Evolutionary conservation across 148 eudicot genomes (phyloP), one percentile per base, ranked within the genome.

Genomic region (Chenopodium quinoa): DNA sequence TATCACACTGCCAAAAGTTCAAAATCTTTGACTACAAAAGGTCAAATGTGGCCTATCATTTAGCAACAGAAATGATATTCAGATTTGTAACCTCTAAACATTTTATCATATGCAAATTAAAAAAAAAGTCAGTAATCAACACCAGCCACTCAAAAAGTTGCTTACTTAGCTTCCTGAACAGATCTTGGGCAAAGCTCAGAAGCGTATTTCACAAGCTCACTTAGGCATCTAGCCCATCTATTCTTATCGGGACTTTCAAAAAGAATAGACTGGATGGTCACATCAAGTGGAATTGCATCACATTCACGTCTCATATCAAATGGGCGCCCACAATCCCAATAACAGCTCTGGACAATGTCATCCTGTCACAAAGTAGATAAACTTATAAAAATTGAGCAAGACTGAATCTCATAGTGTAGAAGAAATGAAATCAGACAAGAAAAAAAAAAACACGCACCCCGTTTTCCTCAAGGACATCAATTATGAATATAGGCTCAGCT

Each of bases 171-270:
- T 83, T 96, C 98, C 84, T 92, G 98, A 84, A 96, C 98, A 84
- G 99, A 93, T 85, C 84, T 89, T 75, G 99, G 99, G 86, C 99
- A 96, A 63, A 96, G 95, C 84, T 93, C 99, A 80, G 95, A 93
- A 84, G 95, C 97, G 84, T 92, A 92, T 87, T 93, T 96, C 80
- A 94, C 94, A 76, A 96, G 93, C 88, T 96, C 99, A 74, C 99
- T 94, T 23, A 96, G 92, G 88, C 94, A 96, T 72, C 98, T 92
- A 80, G 95, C 98, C 95, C 97, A 96, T 86, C 98, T 91, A 80
- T 96, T 93, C 86, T 96, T 96, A 85, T 96, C 99, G 76, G 99
- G 97, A 82, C 95, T 94, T 79, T 96, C 99, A 89, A 91, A 91
- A 47, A 96, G 87, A 75, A 94, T 94, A 67, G 98, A 92, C 67